Conservation (phyloP, 2,329 filamentous ascomycete species). For the Neopestalotiopsis clavispora region DNA sequence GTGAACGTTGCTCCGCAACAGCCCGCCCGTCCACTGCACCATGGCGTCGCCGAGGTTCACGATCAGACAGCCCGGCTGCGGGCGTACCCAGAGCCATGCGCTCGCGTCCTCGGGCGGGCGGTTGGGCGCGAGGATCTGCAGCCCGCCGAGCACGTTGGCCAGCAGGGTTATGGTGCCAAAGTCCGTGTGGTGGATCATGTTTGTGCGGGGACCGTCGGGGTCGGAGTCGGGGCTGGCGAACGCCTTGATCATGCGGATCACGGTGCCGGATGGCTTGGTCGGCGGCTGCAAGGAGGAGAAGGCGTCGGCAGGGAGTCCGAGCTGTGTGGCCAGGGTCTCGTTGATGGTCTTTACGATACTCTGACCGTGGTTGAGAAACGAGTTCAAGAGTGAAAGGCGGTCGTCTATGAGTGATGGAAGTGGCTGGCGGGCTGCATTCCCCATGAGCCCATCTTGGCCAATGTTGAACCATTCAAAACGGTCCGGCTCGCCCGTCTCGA, state of each 20-base stretch:
- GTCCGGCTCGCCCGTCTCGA: conserved; percentile 30
- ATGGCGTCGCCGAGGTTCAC: conserved; percentile 29
- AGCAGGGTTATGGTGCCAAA: conserved; percentile 42
- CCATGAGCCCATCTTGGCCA: conserved; percentile 36
- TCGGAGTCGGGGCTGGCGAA: conserved; percentile 24
- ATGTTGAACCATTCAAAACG: conserved; percentile 36
- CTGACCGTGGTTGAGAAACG: conserved; percentile 23
- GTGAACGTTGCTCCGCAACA: conserved; percentile 31
- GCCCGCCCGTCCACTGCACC: conserved; percentile 29
- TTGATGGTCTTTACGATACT: conserved; percentile 25
- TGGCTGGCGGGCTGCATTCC: conserved; percentile 22
- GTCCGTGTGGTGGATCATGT: conserved; percentile 39
- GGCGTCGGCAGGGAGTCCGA: conserved; percentile 30
- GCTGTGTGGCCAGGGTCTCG: conserved; percentile 29
- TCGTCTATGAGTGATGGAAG: conserved; percentile 20
- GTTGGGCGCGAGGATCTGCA: conserved; percentile 38
- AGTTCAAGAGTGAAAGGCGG: conserved; percentile 16
- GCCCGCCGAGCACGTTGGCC: conserved; percentile 39
- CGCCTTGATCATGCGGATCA: conserved; percentile 25
- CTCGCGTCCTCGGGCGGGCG: conserved; percentile 13
- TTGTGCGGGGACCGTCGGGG: conserved; percentile 25
- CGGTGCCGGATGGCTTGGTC: conserved; percentile 31
- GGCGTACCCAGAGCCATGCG: conserved; percentile 29
- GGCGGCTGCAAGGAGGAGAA: conserved; percentile 30
- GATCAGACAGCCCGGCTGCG: conserved; percentile 28